Percentiles rank a stretch among this genome's conserved stretches.
These are phyloP conservation scores for Heterobasidion annosum DNA, from an alignment of 1,284 basidiomycete species.

Conservation along the genomic window DNA sequence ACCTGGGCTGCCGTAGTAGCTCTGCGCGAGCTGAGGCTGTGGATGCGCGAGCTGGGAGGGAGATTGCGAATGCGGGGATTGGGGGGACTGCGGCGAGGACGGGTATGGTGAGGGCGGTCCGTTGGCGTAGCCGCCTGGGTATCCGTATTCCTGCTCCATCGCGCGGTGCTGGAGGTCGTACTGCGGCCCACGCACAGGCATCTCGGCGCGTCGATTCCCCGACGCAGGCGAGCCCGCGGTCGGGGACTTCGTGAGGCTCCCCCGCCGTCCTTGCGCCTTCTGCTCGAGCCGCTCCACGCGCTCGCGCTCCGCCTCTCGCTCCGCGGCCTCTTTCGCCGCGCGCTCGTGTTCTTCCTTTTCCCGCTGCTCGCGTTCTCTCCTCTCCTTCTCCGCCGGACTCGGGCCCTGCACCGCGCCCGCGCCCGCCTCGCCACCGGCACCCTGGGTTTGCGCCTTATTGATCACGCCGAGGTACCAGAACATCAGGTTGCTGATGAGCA, in stretches of 20 bases:
- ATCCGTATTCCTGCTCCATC: conserved; percentile 76
- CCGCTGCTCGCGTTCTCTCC: conserved; percentile 26
- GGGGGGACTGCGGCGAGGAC: conserved; percentile 25
- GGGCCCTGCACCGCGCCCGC: conserved; percentile 25
- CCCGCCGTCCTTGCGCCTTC: conserved; percentile 35
- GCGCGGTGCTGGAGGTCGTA: conserved; percentile 91
- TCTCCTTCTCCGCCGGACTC: conserved; percentile 16
- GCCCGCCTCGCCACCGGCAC: conserved; percentile 10
- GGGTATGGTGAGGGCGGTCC: conserved; percentile 16
- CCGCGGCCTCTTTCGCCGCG: conserved; percentile 34
- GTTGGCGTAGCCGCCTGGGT: conserved; percentile 23
- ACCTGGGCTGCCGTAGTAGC: background rate
- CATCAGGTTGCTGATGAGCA: conserved; percentile 98
- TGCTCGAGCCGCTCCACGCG: conserved; percentile 29
- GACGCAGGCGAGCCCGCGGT: conserved; percentile 39
- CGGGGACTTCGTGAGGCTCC: conserved; percentile 30
- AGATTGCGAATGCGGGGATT: conserved; percentile 4
- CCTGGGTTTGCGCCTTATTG: conserved; percentile 61
- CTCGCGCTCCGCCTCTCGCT: conserved; percentile 23
- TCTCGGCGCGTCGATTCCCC: conserved; percentile 69
- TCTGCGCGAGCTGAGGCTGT: conserved; percentile 19
- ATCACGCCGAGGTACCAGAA: conserved; percentile 99
- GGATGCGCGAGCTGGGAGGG: conserved; percentile 19
- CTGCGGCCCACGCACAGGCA: conserved; percentile 78
- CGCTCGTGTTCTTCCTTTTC: conserved; percentile 39